Evolutionary conservation across 148 eudicot genomes (phyloP), one percentile per base, ranked within the genome.

Genomic region (Fagopyrum esculentum): DNA sequence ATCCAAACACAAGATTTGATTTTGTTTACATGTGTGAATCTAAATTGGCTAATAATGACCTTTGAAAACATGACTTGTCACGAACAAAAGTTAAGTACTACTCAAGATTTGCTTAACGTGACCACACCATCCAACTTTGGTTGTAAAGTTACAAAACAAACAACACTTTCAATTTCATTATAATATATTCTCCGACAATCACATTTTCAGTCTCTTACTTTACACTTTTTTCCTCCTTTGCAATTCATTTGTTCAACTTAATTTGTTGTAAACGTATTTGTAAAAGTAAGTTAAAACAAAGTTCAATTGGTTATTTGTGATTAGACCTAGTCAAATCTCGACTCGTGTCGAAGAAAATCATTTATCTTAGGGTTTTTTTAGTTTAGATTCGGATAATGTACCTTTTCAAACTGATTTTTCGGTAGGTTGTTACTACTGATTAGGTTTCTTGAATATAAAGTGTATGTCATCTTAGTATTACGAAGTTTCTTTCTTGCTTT

Each of bases 71-170:
- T 66, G 71, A 45, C 46, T 66, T 2, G 46, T 46, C 71, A 40
- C 71, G 6, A 66, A 43, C 71, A 66, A 66, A 66, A 66, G 46
- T 40, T 9, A 40, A 66, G n/a, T 66, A 40, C n/a, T 11, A 13
- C 2, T 5, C 71, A 66, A 15, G 12, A 61, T 29, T 66, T 66
- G 71, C 46, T 40, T 66, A 66, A 66, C 40, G 40, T 35, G 40
- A 35, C 40, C 40, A 29, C 68, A 66, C 7, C 46, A 35, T 66
- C 46, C 47, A 11, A 66, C 71, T 66, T 66, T 66, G 47, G 64
- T 5, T 66, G 46, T 35, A 35, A 66, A 66, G 71, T 40, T 35
- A 66, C 71, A 35, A 40, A 66, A 66, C 47, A 66, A 40, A 66
- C 9, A 40, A 35, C 46, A 19, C 71, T 66, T 66, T 66, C 71